Conservation (phyloP, 805 yeast genomes). For the Starmerella geochares region DNA sequence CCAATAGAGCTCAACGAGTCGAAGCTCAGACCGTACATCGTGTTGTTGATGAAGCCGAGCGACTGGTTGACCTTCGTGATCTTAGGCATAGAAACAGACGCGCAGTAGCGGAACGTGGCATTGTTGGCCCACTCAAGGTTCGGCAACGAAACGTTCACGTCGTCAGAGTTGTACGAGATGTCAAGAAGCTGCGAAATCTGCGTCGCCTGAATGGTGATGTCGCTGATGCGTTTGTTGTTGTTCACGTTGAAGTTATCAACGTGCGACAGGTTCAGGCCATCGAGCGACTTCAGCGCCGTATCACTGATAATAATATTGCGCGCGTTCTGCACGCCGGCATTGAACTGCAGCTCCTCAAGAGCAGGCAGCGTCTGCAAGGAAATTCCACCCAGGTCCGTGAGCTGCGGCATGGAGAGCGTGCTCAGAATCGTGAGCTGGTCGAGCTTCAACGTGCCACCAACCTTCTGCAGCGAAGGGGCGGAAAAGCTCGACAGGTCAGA, state of each 20-base stretch:
- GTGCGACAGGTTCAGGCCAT: slow-evolving; percentile 33
- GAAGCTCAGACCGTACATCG: slow-evolving; percentile 36
- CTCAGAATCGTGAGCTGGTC: slow-evolving; percentile 54
- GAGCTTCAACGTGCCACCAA: slow-evolving; percentile 61
- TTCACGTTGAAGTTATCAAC: slow-evolving; percentile 49
- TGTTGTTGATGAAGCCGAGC: slow-evolving; percentile 66
- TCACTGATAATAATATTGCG: slow-evolving; percentile 46
- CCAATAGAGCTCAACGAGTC: slow-evolving; percentile 55
- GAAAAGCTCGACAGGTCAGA: slow-evolving; percentile 50
- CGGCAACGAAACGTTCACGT: slow-evolving; percentile 46
- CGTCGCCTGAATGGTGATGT: slow-evolving; percentile 56
- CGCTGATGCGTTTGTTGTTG: slow-evolving; percentile 72
- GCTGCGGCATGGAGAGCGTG: slow-evolving; percentile 62
- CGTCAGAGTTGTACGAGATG: slow-evolving; percentile 76
- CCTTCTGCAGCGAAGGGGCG: slow-evolving; percentile 69
- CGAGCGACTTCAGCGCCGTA: slow-evolving; percentile 34
- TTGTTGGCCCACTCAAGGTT: slow-evolving; percentile 75
- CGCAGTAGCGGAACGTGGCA: slow-evolving; percentile 71
- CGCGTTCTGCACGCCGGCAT: slow-evolving; percentile 61
- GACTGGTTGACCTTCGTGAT: slow-evolving; percentile 70
- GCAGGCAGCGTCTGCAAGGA: slow-evolving; percentile 80
- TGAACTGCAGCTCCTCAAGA: slow-evolving; percentile 57
- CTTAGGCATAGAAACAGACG: slow-evolving; percentile 58
- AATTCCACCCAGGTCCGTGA: slow-evolving; percentile 73
- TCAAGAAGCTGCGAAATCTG: slow-evolving; percentile 64